Percentiles rank a stretch among this genome's conserved stretches.
Conservation (phyloP, 192 early-diverging fungal genomes). For the Coemansia sp. region DNA sequence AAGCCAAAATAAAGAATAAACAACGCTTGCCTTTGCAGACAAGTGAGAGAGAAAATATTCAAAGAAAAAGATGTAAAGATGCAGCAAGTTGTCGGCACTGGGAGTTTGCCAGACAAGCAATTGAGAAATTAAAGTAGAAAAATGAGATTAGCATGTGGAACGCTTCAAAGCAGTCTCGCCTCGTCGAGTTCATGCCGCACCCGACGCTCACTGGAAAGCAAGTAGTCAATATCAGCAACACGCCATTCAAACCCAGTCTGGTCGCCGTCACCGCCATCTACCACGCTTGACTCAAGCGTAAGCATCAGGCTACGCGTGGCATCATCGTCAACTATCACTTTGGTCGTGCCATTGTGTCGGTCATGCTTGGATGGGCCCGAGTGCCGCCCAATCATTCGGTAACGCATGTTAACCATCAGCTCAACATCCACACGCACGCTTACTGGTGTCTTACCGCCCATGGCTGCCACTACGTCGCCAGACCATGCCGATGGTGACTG, state of each 20-base stretch:
- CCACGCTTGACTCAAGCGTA: slow-evolving; percentile 26
- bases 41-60: too few relatives aligned
- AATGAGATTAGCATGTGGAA: neutral
- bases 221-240: slow-evolving; percentile 43
- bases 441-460: slow-evolving; percentile 10
- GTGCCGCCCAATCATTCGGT: slow-evolving; percentile 24
- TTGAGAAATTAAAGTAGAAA: too few relatives aligned
- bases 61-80: too few relatives aligned
- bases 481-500: slow-evolving; percentile 2
- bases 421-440: slow-evolving; percentile 38
- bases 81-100: too few relatives aligned
- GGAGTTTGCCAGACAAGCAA: too few relatives aligned
- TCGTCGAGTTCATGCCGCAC: slow-evolving; percentile 24
- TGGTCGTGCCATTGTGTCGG: slow-evolving; percentile 22
- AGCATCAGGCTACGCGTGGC: slow-evolving; percentile 41
- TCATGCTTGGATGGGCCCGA: slow-evolving; percentile 19
- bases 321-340: slow-evolving; percentile 39
- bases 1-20: too few relatives aligned
- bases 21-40: too few relatives aligned
- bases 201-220: slow-evolving; percentile 39
- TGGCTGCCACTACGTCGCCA: slow-evolving; percentile 3
- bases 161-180: slow-evolving; percentile 10
- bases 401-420: slow-evolving; percentile 35
- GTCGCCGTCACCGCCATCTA: neutral
- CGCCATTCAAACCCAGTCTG: slow-evolving; percentile 25